Evolutionary conservation across 164 flowering plant species (phyloP).

Genomic region (Paratinospora sagittata): DNA sequence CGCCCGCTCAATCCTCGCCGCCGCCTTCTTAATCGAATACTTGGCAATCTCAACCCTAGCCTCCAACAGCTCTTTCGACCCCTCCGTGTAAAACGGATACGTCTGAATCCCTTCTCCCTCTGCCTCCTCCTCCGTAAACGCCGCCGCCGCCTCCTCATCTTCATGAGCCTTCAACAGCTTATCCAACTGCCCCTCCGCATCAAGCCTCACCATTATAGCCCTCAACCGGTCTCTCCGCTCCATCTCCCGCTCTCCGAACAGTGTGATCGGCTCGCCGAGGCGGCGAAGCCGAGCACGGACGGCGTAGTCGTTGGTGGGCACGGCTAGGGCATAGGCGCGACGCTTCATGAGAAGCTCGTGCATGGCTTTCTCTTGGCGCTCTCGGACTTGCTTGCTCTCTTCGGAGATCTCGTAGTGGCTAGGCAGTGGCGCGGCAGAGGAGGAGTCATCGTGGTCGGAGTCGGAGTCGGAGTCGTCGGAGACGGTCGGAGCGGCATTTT

Average conservation of each 20-base stretch:
- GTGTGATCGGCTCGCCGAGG: slow-evolving; percentile 86
- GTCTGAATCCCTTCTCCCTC: slow-evolving; percentile 59
- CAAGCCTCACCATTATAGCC: slow-evolving; percentile 75
- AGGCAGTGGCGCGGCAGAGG: slow-evolving; percentile 14
- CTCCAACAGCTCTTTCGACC: slow-evolving; percentile 51
- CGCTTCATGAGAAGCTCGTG: slow-evolving; percentile 79
- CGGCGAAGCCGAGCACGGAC: slow-evolving; percentile 84
- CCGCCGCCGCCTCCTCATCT: slow-evolving; percentile 75
- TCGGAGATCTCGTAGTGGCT: slow-evolving; percentile 70
- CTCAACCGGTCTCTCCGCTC: slow-evolving; percentile 84
- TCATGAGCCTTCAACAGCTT: slow-evolving; percentile 85
- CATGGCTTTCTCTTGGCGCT: slow-evolving; percentile 77
- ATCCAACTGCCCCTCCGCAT: slow-evolving; percentile 84
- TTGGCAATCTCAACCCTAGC: slow-evolving; percentile 72
- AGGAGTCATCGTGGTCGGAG: slow-evolving; percentile 47
- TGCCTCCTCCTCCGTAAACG: slow-evolving; percentile 32
- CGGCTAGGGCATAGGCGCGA: slow-evolving; percentile 85
- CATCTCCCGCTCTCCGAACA: slow-evolving; percentile 96
- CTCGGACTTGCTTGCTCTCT: slow-evolving; percentile 65
- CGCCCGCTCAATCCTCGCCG: slow-evolving; percentile 60
- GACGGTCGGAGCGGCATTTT: slow-evolving; percentile 43
- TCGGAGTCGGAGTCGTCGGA: slow-evolving; percentile 56
- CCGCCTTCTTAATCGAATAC: slow-evolving; percentile 62
- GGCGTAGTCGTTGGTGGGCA: slow-evolving; percentile 91
- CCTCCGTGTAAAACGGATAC: slow-evolving; percentile 92